A percentile compares a stretch with the other conserved stretches of the same genome.
phyloP scores from a whole-genome alignment of 192 early-diverging fungal genomes.

The Bifiguratus adelaidae region DNA sequence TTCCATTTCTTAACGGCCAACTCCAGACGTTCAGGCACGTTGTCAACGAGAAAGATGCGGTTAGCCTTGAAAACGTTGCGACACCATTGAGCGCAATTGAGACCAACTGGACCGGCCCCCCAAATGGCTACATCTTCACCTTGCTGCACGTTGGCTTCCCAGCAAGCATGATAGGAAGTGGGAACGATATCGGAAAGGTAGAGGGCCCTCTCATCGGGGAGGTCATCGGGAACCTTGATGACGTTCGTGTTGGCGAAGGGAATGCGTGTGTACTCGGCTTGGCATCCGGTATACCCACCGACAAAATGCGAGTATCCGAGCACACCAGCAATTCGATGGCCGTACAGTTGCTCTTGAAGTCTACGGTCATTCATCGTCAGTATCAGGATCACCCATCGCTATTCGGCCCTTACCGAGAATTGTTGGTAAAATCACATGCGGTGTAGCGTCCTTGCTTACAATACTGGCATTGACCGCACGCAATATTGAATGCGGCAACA shows the following conservation, averaged over 20 bases:
- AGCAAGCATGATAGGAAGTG: slow-evolving; percentile 32
- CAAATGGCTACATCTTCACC: slow-evolving; percentile 41
- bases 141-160: slow-evolving; percentile 17
- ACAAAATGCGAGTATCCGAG: slow-evolving; percentile 40
- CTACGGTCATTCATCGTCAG: too few species aligned
- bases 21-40: slow-evolving; percentile 17
- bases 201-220: slow-evolving; percentile 36
- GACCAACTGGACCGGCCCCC: slow-evolving; percentile 42
- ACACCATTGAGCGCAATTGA: slow-evolving; percentile 17
- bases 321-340: slow-evolving; percentile 25
- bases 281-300: slow-evolving; percentile 27
- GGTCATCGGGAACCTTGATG: slow-evolving; percentile 21
- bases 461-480: slow-evolving; percentile 40
- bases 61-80: slow-evolving; percentile 19
- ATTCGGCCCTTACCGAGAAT: too few species aligned
- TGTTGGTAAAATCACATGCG: slow-evolving; percentile 41
- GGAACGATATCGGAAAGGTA: slow-evolving; percentile 35
- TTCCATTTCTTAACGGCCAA: slow-evolving; percentile 15
- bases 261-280: slow-evolving; percentile 39
- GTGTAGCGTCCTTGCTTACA: slow-evolving; percentile 29
- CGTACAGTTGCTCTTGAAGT: slow-evolving; percentile 37
- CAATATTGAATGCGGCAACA: slow-evolving; percentile 29
- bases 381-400: too few species aligned
- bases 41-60: slow-evolving; percentile 31
- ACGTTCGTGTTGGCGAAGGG: slow-evolving; percentile 42